Percentiles rank a stretch among this genome's conserved stretches.
Conservation (phyloP, 345 rosid genomes). For the Aquilaria yunnanensis region DNA sequence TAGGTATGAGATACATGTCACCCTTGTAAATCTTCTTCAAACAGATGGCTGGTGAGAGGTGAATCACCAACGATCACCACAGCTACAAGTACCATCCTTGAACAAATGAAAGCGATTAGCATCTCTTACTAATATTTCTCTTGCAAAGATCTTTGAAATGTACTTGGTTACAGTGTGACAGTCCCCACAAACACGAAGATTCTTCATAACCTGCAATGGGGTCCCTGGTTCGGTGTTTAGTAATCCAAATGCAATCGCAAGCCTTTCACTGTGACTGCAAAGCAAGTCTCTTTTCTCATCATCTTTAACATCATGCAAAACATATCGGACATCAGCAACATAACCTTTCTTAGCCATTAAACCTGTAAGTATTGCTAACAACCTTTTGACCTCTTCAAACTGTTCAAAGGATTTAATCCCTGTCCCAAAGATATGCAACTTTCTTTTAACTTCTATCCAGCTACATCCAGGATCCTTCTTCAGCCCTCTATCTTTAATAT, state of each 20-base stretch:
- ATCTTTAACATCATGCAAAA: slow-evolving; percentile 48
- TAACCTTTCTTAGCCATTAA: slow-evolving; percentile 58
- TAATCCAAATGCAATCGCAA: slow-evolving; percentile 65
- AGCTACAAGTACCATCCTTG: slow-evolving; percentile 55
- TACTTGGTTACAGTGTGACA: slow-evolving; percentile 65
- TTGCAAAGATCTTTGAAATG: slow-evolving; percentile 39
- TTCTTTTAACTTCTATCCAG: slow-evolving; percentile 44
- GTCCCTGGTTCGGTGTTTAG: slow-evolving; percentile 54
- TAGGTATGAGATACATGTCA: too few relatives aligned
- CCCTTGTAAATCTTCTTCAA: too few relatives aligned
- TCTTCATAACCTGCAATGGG: slow-evolving; percentile 58
- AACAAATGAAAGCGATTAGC: slow-evolving; percentile 65
- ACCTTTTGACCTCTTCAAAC: slow-evolving; percentile 39
- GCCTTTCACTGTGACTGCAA: slow-evolving; percentile 67
- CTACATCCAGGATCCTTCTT: slow-evolving; percentile 49
- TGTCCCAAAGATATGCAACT: slow-evolving; percentile 34
- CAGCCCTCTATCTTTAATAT: slow-evolving; percentile 33
- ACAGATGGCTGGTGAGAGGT: background rate
- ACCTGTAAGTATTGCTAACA: slow-evolving; percentile 30
- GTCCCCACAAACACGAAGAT: slow-evolving; percentile 75
- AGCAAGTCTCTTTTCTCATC: slow-evolving; percentile 56
- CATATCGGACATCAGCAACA: slow-evolving; percentile 44
- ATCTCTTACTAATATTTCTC: slow-evolving; percentile 65
- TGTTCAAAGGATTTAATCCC: slow-evolving; percentile 42
- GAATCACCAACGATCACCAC: slow-evolving; percentile 61